A percentile compares a stretch with the other conserved stretches of the same genome.
Conservation (phyloP, 352 stramenopile species). For the Globisporangium sylvaticum region DNA sequence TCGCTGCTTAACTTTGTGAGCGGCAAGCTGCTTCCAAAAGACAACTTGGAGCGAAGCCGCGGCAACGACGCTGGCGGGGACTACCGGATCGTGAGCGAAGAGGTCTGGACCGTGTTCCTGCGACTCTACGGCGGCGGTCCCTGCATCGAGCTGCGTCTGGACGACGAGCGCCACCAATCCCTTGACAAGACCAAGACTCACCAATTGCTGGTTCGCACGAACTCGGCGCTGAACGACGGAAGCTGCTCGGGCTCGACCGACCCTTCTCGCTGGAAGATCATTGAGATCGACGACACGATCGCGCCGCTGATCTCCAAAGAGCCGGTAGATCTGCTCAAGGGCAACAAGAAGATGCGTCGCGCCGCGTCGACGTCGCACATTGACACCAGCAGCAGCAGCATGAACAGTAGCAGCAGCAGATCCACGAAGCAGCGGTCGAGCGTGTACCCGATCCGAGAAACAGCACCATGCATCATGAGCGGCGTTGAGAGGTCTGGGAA, state of each 20-base stretch:
- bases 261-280: constrained; percentile 40
- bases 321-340: constrained; percentile 4
- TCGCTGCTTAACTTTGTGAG: constrained; percentile 61
- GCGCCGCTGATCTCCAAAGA: constrained; percentile 12
- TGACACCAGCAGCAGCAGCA: background rate
- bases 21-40: constrained; percentile 47
- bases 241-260: background rate
- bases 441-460: constrained; percentile 13
- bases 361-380: background rate
- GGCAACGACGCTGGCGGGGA: constrained; percentile 34
- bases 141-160: constrained; percentile 40
- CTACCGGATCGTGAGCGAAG: constrained; percentile 62
- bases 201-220: constrained; percentile 2
- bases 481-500: background rate
- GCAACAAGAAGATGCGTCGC: constrained; percentile 17
- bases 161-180: background rate
- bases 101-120: constrained; percentile 63
- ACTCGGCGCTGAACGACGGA: constrained; percentile 2
- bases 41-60: constrained; percentile 36
- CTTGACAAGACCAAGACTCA: background rate
- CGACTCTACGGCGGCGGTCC: constrained; percentile 58
- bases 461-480: constrained; percentile 10
- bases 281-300: constrained; percentile 44
- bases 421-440: constrained; percentile 1
- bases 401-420: background rate